Evolutionary conservation across 2,329 filamentous ascomycete genomes (phyloP).

Genomic region (Boeremia exigua): DNA sequence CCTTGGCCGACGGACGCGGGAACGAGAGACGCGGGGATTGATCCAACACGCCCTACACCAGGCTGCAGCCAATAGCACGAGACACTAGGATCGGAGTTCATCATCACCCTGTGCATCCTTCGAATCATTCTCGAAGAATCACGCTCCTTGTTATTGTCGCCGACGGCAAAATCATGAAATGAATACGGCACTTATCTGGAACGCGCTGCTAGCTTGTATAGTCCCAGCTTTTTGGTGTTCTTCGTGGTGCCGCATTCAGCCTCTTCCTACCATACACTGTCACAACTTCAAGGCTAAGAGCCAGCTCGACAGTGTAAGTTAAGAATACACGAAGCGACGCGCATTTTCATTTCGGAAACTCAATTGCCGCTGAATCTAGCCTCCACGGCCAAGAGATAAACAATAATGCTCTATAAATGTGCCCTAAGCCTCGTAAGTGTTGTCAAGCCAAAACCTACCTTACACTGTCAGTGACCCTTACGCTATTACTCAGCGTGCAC

Average conservation of each 20-base stretch:
- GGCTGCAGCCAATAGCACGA: slow-evolving; percentile 6
- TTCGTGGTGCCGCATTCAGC: slow-evolving; percentile 14
- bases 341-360: slow-evolving; percentile 1
- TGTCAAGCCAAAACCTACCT: slow-evolving; percentile 3
- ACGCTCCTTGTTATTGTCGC: slow-evolving; percentile 11
- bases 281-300: slow-evolving; percentile 4
- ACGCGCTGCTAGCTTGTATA: slow-evolving; percentile 13
- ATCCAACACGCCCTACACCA: slow-evolving; percentile 11
- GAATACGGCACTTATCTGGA: slow-evolving; percentile 7
- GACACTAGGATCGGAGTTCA: slow-evolving; percentile 8
- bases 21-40: slow-evolving; percentile 11
- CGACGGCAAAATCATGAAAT: slow-evolving; percentile 11
- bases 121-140: slow-evolving; percentile 7
- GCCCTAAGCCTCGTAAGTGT: slow-evolving; percentile 3
- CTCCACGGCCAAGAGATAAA: slow-evolving; percentile 2
- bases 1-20: slow-evolving; percentile 16
- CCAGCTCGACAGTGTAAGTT: slow-evolving; percentile 8
- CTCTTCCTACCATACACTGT: slow-evolving; percentile 14
- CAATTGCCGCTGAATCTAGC: slow-evolving; percentile 3
- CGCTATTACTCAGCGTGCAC: neutral
- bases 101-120: neutral
- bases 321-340: slow-evolving; percentile 5
- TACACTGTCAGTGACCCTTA: slow-evolving; percentile 3
- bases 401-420: slow-evolving; percentile 1
- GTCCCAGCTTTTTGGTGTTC: slow-evolving; percentile 2